A percentile compares a stretch with the other conserved stretches of the same genome.
Evolutionary conservation across 1,139 yeast genomes (phyloP).

Genomic region (Kurtzmaniella quercitrusa): DNA sequence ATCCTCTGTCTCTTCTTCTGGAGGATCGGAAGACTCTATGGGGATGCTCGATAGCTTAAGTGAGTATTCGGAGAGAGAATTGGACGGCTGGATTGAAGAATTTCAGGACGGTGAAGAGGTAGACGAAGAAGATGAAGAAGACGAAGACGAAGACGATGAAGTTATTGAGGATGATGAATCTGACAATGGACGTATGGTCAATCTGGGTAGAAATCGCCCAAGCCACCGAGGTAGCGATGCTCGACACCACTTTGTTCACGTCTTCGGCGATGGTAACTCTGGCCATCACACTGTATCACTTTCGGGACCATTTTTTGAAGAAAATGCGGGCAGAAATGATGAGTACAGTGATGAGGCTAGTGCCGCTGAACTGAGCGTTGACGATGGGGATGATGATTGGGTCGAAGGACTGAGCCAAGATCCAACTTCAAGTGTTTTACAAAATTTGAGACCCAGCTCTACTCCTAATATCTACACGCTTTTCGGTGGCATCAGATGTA

Average conservation of each 20-base stretch:
- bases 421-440: slow-evolving; percentile 1
- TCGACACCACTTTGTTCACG: not conserved
- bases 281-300: not conserved
- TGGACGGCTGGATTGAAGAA: slow-evolving; percentile 44
- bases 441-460: slow-evolving; percentile 14
- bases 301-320: slow-evolving; percentile 1
- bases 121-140: not conserved
- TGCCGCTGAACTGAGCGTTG: slow-evolving; percentile 14
- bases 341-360: slow-evolving; percentile 10
- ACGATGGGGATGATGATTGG: slow-evolving; percentile 15
- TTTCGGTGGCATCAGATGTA: slow-evolving; percentile 21
- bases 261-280: not conserved
- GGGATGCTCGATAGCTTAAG: slow-evolving; percentile 25
- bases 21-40: slow-evolving; percentile 24
- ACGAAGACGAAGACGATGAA: not conserved
- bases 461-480: slow-evolving; percentile 21
- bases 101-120: slow-evolving; percentile 26
- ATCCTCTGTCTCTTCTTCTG: slow-evolving; percentile 29
- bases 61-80: slow-evolving; percentile 38
- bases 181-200: not conserved
- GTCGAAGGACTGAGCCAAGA: slow-evolving; percentile 5
- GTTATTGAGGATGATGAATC: slow-evolving; percentile 1
- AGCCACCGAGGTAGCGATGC: slow-evolving; percentile 2
- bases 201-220: not conserved
- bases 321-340: slow-evolving; percentile 2